Evolutionary conservation across 345 rosid genomes (phyloP), one percentile per base, ranked within the genome.

Genomic region (Trapa incisa): DNA sequence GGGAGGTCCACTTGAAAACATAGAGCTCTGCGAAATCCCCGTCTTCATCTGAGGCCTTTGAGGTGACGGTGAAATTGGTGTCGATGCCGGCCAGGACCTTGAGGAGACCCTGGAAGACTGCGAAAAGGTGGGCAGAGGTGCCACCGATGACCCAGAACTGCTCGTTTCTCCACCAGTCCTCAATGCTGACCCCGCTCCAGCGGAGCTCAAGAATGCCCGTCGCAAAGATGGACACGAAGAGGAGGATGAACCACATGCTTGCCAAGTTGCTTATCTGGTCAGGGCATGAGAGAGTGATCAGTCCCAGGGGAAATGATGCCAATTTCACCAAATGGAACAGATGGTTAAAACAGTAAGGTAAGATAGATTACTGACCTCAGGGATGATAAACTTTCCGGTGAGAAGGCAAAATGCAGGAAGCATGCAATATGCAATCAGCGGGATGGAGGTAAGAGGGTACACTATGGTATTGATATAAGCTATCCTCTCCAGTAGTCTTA

Each of bases 81-180:
- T 93, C 98, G 6, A 93, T 93, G 39, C 98, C 98, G 0, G 97
- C 98, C 65, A 93, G 97, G 61, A 93, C 98, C 72, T 93, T 93
- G 61, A 94, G 80, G 53, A 94, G 88, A 64, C 99, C 99, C 75
- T 94, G 99, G 86, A 94, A 94, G 71, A 94, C 99, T 0, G 99
- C 99, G 50, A 94, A 94, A 43, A 94, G 92, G 79, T 94, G 99
- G 58, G 99, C 97, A 0, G 99, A 94, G 53, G 99, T 94, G 37
- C 99, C 99, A 54, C 99, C 99, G 3, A 94, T 94, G 72, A 93
- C 98, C 98, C 98, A 93, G 75, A 93, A 93, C 77, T 93, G 98
- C 78, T 93, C 98, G 43, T 93, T 94, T 72, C 99, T 94, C 99
- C 99, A 94, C 99, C 96, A 94, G 72, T 94, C 99, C 60, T 94